Evolutionary conservation across 1,139 yeast genomes (phyloP).

Genomic region (Yamadazyma buinensis): DNA sequence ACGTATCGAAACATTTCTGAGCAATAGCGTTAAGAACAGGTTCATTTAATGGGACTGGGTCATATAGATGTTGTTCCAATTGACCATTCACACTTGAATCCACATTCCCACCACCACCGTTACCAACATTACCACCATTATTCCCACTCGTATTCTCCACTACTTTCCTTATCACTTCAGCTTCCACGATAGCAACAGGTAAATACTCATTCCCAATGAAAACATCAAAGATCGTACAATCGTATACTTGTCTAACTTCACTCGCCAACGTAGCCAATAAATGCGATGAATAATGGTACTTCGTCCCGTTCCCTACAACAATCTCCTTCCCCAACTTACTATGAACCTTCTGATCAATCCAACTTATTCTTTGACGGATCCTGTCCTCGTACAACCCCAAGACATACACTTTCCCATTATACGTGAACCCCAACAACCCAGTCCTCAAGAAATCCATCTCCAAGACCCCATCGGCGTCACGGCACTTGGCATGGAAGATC

Average conservation of each 20-base stretch:
- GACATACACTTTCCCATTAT: constrained; percentile 81
- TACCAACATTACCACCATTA: constrained; percentile 4
- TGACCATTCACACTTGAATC: constrained; percentile 1
- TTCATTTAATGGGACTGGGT: constrained; percentile 44
- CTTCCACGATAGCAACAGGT: constrained; percentile 85
- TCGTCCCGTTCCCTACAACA: constrained; percentile 35
- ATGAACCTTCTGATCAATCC: constrained; percentile 52
- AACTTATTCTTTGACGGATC: constrained; percentile 68
- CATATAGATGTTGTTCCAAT: constrained; percentile 11
- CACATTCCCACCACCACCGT: constrained; percentile 11
- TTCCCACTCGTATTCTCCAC: constrained; percentile 23
- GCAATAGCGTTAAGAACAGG: constrained; percentile 70
- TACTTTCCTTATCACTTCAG: constrained; percentile 58
- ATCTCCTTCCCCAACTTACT: constrained; percentile 29
- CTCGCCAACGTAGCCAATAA: constrained; percentile 76
- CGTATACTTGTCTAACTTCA: constrained; percentile 78
- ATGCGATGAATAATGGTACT: constrained; percentile 85
- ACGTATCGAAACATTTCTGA: constrained; percentile 65
- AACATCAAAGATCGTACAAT: constrained; percentile 89
- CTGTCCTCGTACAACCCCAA: constrained; percentile 91
- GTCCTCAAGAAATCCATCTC: constrained; percentile 85
- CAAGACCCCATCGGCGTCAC: constrained; percentile 62
- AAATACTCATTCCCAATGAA: constrained; percentile 80
- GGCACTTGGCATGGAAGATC: constrained; percentile 79
- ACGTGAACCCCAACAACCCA: constrained; percentile 84